phyloP scores from a whole-genome alignment of 805 yeast species.

The Schwanniomyces sp. region DNA sequence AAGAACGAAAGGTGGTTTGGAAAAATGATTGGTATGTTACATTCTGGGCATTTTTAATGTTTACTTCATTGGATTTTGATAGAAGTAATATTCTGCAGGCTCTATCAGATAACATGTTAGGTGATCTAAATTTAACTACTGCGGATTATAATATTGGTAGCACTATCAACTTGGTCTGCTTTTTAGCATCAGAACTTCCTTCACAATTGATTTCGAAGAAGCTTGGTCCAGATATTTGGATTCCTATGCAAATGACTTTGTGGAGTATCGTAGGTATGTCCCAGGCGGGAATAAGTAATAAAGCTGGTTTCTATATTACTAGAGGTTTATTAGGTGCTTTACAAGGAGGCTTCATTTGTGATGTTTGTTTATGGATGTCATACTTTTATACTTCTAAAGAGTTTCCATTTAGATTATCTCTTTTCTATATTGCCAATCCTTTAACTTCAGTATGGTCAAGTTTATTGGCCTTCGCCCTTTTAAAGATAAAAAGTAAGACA shows the following conservation, averaged over 20 bases:
- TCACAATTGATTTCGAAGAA: constrained; percentile 65
- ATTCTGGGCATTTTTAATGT: constrained; percentile 59
- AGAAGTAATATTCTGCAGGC: constrained; percentile 60
- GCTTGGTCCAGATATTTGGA: constrained; percentile 62
- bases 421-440: constrained; percentile 59
- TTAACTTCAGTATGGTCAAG: constrained; percentile 37
- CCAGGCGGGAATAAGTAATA: constrained; percentile 46
- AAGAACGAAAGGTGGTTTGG: constrained; percentile 48
- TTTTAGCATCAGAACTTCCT: constrained; percentile 60
- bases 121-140: constrained; percentile 53
- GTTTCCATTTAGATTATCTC: constrained; percentile 54
- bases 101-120: constrained; percentile 53
- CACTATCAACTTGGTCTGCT: constrained; percentile 52
- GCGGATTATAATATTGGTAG: constrained; percentile 60
- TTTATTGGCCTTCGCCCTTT: constrained; percentile 18
- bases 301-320: constrained; percentile 45
- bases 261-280: constrained; percentile 59
- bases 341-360: constrained; percentile 76
- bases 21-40: constrained; percentile 58
- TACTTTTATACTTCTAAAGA: constrained; percentile 64
- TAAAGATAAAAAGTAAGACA: constrained; percentile 12
- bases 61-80: constrained; percentile 58
- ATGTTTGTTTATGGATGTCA: constrained; percentile 60
- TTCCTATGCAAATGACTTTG: constrained; percentile 54
- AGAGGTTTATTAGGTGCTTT: constrained; percentile 54